Base-by-base conservation (phyloP, 495 filamentous ascomycete genomes). In the Cladorrhinum samala region DNA sequence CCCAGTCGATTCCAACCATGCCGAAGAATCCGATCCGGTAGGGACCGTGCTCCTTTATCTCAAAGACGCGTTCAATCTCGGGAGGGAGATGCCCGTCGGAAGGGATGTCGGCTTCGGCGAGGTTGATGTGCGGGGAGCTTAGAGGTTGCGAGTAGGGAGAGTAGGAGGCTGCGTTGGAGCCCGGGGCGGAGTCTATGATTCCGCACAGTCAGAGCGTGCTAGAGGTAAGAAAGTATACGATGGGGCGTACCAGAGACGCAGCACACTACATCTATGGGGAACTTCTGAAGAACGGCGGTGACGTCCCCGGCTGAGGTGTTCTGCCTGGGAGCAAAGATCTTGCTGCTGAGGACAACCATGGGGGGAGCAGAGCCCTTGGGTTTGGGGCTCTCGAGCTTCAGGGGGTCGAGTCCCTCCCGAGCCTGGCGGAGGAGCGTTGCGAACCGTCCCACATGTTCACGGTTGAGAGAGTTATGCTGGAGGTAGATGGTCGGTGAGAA, bases 251-350 rank as follows among this genome's bases (percentile, higher is more conserved):
- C 17, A 23, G 45, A 30, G 17, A 47, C 24, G n/a, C 45, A 47
- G 45, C 45, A 47, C 11, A 47, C 24, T 2, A 47, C 45, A 33
- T 33, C 45, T 8, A 47, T 47, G 45, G 45, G 45, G 20, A 47
- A 18, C 17, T 47, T 16, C 30, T 20, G 16, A 1, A 47, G 11
- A 16, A 47, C 14, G 9, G 11, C 30, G 1, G 25, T 18, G 23
- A 47, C 24, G 9, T 25, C 14, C 13, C 16, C 45, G 1, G 45
- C 45, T 47, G 21, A 4, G 19, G 5, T 23, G 14, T 30, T 16
- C 1, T 20, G 45, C 1, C 7, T 3, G 9, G 45, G 45, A 16
- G 24, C 45, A 33, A 47, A 47, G 23, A 47, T 23, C 9, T 23
- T 25, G n/a, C 45, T 47, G 45, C 45, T 47, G 21, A 47, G 24